Evolutionary conservation across 495 filamentous ascomycete genomes (phyloP), one percentile per base, ranked within the genome.

Genomic region (Aspergillus sclerotioniger): DNA sequence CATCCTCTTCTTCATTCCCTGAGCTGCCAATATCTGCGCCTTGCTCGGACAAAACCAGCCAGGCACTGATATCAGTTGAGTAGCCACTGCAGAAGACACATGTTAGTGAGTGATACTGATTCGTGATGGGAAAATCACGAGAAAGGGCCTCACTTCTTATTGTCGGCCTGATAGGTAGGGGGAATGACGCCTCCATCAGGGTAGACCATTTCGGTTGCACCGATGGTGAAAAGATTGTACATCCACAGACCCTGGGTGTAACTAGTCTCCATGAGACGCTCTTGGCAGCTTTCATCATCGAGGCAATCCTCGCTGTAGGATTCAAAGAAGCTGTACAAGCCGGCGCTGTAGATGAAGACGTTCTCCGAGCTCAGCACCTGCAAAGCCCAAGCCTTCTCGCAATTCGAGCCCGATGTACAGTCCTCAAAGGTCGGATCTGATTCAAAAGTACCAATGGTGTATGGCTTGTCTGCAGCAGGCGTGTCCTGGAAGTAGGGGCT

Each of bases 401-500:
- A 93, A 15, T 72, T 76, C 16, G 76, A 72, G 12, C 74, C 79
- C 54, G 80, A 90, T 5, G 25, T 25, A 66, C 82, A 87, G 20
- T 70, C 66, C 2, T 75, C 71, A 74, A 92, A 97, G 63, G 84
- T 81, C 0, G 93, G 93, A 65, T 98, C 93, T 57, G 78, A 79
- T 72, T 77, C 93, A 6, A 73, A 72, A 33, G 76, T 35, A 54
- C 89, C 82, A n/a, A 84, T 72, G 0, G 81, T 79, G 75, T 88
- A 91, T 6, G 90, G 87, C 19, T 73, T 73, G 13, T 87, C 77
- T 1, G 91, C 83, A 58, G 82, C 79, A 0, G 93, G 92, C 78
- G 96, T 96, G 65, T 83, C 80, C 72, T 95, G 91, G 78, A 86
- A 92, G 77, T 98, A 96, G 9, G 92, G 89, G 0, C 93, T 96